Evolutionary conservation across 352 stramenopile genomes (phyloP).

Genomic region (Globisporangium orthogonon): DNA sequence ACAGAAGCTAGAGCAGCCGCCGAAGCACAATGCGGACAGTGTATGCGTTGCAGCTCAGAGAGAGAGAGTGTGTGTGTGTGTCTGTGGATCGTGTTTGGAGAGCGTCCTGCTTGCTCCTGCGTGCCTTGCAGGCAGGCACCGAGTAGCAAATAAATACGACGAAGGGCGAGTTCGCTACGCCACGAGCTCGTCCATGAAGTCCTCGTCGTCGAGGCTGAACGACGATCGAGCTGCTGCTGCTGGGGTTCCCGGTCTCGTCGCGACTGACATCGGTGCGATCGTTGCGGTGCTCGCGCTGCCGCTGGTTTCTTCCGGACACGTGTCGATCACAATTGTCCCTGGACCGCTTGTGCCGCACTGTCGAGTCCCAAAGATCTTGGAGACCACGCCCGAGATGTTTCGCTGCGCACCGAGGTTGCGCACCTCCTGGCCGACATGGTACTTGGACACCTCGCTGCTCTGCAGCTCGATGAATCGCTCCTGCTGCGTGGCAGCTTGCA

Average conservation of each 20-base stretch:
- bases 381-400: constrained; percentile 52
- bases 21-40: not conserved
- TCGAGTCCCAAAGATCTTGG: constrained; percentile 64
- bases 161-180: not conserved
- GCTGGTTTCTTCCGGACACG: constrained; percentile 16
- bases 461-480: constrained; percentile 73
- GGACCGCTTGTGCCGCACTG: constrained; percentile 61
- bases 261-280: not conserved
- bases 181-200: constrained; percentile 5
- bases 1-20: constrained; percentile 6
- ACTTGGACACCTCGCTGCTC: constrained; percentile 78
- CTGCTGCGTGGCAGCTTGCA: constrained; percentile 17
- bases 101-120: not conserved
- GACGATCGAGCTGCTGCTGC: not conserved
- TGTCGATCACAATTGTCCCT: constrained; percentile 72
- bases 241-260: not conserved
- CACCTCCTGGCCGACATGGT: constrained; percentile 52
- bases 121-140: not conserved
- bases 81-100: not conserved
- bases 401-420: constrained; percentile 39
- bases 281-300: not conserved
- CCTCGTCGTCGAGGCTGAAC: constrained; percentile 5
- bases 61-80: not conserved
- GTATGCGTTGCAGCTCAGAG: not conserved
- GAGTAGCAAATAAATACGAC: not conserved